phyloP scores from a whole-genome alignment of 2,329 filamentous ascomycete genomes.

The Dothistroma septosporum region DNA sequence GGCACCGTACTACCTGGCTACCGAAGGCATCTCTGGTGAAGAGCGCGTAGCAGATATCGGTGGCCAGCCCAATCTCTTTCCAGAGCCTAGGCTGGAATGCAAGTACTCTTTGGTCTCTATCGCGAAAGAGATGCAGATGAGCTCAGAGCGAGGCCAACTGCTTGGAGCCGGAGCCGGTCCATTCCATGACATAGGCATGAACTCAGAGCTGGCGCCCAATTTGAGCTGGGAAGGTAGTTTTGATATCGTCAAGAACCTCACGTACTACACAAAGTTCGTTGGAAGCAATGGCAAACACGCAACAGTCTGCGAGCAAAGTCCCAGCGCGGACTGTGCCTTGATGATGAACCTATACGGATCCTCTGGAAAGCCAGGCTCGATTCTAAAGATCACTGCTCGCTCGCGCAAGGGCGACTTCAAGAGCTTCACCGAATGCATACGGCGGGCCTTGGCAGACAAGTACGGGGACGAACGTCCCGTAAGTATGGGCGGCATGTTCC shows the following conservation, averaged over 20 bases:
- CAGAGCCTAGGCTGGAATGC: slow-evolving; percentile 27
- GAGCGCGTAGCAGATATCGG: slow-evolving; percentile 32
- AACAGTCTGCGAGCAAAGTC: slow-evolving; percentile 19
- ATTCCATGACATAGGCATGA: slow-evolving; percentile 28
- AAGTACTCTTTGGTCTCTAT: slow-evolving; percentile 28
- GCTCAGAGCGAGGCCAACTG: slow-evolving; percentile 21
- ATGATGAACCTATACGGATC: slow-evolving; percentile 33
- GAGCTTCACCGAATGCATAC: slow-evolving; percentile 30
- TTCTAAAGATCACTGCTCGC: slow-evolving; percentile 29
- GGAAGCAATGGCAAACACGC: slow-evolving; percentile 41
- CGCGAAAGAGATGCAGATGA: slow-evolving; percentile 28
- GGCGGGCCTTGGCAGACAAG: slow-evolving; percentile 17
- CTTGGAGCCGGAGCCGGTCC: slow-evolving; percentile 32
- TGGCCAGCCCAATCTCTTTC: slow-evolving; percentile 32
- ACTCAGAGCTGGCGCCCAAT: slow-evolving; percentile 30
- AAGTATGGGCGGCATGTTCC: slow-evolving; percentile 29
- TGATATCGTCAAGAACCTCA: slow-evolving; percentile 24
- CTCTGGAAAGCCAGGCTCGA: slow-evolving; percentile 23
- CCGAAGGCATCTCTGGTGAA: slow-evolving; percentile 26
- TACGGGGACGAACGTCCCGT: slow-evolving; percentile 26
- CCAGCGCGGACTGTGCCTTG: slow-evolving; percentile 28
- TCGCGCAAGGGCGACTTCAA: slow-evolving; percentile 22
- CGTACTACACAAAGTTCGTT: slow-evolving; percentile 40
- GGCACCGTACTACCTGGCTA: slow-evolving; percentile 27
- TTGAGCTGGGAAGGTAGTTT: slow-evolving; percentile 26